These are phyloP conservation scores for Cardiospermum halicacabum DNA, from an alignment of 345 rosid species.

Conservation along the genomic window DNA sequence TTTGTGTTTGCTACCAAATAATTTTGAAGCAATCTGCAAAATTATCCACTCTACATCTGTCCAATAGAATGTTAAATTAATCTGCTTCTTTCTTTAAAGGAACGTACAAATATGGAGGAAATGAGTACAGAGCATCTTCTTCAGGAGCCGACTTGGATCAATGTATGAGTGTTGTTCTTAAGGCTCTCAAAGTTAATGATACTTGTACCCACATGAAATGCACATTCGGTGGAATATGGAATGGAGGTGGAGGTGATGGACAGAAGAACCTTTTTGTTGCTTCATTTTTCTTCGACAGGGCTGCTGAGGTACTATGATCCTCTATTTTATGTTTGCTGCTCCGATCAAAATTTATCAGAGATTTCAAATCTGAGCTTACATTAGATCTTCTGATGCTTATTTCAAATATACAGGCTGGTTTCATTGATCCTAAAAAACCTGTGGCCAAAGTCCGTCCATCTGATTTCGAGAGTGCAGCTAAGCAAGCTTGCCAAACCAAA, in stretches of 20 bases:
- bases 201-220: slow-evolving; percentile 88
- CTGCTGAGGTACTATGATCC: slow-evolving; percentile 76
- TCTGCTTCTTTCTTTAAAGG: slow-evolving; percentile 34
- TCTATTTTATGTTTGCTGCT: slow-evolving; percentile 2
- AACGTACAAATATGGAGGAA: slow-evolving; percentile 72
- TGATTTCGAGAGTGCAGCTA: slow-evolving; percentile 74
- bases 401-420: slow-evolving; percentile 67
- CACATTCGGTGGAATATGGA: slow-evolving; percentile 96
- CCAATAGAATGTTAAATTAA: not conserved
- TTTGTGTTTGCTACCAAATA: not conserved
- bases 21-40: not conserved
- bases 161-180: slow-evolving; percentile 59
- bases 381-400: no score
- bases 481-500: slow-evolving; percentile 78
- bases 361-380: no score
- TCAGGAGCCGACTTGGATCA: slow-evolving; percentile 72
- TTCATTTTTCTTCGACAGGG: slow-evolving; percentile 94
- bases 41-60: not conserved
- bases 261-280: slow-evolving; percentile 89
- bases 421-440: slow-evolving; percentile 52
- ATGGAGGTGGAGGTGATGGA: slow-evolving; percentile 99
- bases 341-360: no score
- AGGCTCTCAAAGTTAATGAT: slow-evolving; percentile 83
- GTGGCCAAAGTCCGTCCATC: slow-evolving; percentile 73
- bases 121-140: slow-evolving; percentile 44